Conservation (phyloP, 2,329 filamentous ascomycete genomes). For the Apiospora koreana region DNA sequence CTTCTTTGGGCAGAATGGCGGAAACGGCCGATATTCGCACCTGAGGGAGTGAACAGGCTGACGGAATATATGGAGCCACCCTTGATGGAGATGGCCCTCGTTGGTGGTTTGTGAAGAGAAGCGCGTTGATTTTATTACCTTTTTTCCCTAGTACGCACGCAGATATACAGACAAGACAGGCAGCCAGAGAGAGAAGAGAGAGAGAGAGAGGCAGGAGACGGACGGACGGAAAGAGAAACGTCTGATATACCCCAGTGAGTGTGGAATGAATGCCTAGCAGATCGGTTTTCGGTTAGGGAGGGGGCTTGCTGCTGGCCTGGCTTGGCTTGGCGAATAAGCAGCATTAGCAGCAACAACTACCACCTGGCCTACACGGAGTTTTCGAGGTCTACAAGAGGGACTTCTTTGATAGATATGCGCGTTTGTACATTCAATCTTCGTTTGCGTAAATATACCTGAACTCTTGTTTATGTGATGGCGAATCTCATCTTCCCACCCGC, state of each 20-base stretch:
- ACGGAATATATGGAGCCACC: not conserved
- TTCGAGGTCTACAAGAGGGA: not conserved
- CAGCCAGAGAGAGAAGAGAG: not conserved
- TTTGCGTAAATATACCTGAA: not conserved
- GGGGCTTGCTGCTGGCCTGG: not conserved
- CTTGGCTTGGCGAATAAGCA: not conserved
- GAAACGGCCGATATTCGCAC: slow-evolving; percentile 28
- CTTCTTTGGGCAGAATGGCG: slow-evolving; percentile 39
- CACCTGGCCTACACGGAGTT: not conserved
- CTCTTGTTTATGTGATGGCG: not conserved
- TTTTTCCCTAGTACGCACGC: not conserved
- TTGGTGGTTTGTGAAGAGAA: not conserved
- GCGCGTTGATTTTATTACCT: not conserved
- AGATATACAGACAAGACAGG: not conserved
- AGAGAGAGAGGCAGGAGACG: not conserved
- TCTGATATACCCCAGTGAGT: not conserved
- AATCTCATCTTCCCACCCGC: not conserved
- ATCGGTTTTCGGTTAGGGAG: not conserved
- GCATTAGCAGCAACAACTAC: no score
- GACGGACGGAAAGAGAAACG: not conserved
- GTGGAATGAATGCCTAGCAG: not conserved
- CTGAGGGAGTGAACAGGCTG: slow-evolving; percentile 15
- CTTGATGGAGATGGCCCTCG: not conserved
- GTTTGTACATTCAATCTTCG: not conserved
- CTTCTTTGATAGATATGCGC: not conserved